Evolutionary conservation across 176 grass and related monocot species (phyloP).

Genomic region (Oryza meridionalis): DNA sequence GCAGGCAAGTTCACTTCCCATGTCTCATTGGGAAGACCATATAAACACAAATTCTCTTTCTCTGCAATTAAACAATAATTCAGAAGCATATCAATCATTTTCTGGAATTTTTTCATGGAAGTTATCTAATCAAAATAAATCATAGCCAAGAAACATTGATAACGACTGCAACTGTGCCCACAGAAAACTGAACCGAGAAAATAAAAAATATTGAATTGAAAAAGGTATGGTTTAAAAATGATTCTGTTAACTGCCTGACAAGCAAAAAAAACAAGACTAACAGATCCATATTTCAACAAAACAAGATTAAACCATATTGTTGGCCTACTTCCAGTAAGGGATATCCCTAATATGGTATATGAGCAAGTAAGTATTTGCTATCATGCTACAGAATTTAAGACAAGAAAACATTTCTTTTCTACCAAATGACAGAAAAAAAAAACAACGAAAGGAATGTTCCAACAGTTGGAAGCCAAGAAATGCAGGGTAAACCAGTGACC

Average conservation of each 20-base stretch:
- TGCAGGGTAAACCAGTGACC: background rate
- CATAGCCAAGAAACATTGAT: conserved; percentile 1
- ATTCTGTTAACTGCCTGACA: background rate
- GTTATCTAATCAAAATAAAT: conserved; percentile 23
- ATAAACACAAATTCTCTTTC: conserved; percentile 94
- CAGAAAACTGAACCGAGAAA: background rate
- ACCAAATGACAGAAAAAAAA: background rate
- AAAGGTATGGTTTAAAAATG: background rate
- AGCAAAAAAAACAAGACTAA: background rate
- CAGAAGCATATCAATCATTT: background rate
- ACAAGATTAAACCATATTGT: background rate
- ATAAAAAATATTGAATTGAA: background rate
- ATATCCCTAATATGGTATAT: background rate
- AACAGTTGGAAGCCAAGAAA: background rate
- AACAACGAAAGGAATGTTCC: background rate
- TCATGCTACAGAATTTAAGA: background rate
- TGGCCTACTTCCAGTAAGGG: background rate
- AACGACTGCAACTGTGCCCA: conserved; percentile 7
- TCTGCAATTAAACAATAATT: conserved; percentile 56
- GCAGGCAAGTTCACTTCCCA: conserved; percentile 96
- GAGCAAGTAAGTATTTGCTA: background rate
- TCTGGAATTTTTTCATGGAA: background rate
- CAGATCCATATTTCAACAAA: background rate
- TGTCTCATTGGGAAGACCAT: conserved; percentile 94
- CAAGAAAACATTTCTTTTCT: background rate